A percentile compares a stretch with the other conserved stretches of the same genome.
Evolutionary conservation across 306 rosid species (phyloP).

Genomic region (Glycine latifolia): DNA sequence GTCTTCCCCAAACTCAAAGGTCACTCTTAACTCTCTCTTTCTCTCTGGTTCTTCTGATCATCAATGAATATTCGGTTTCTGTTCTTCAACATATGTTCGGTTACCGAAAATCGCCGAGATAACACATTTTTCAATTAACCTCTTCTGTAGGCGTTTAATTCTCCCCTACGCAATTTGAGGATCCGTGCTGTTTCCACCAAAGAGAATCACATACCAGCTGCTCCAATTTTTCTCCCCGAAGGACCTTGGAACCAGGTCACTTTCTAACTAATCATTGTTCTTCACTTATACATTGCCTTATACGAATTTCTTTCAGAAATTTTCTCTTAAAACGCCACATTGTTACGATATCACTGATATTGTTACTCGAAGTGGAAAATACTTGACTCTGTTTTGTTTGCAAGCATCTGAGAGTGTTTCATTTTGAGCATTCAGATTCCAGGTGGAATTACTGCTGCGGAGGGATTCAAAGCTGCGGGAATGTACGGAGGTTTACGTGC

Average conservation of each 20-base stretch:
- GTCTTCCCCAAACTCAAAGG: conserved; percentile 51
- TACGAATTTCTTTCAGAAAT: too few species aligned
- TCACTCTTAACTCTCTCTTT: neutral
- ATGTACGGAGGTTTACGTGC: conserved; percentile 87
- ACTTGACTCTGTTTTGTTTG: neutral
- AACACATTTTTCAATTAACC: neutral
- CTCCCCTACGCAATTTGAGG: conserved; percentile 40
- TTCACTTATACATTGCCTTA: too few species aligned
- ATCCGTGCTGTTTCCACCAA: conserved; percentile 51
- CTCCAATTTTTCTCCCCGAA: conserved; percentile 87
- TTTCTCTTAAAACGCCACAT: too few species aligned
- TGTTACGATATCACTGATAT: too few species aligned
- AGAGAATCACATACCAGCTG: conserved; percentile 61
- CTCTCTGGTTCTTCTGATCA: conserved; percentile 13
- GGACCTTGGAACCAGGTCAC: conserved; percentile 95
- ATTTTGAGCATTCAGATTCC: conserved; percentile 62
- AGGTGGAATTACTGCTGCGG: conserved; percentile 93
- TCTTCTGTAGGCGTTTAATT: conserved; percentile 34
- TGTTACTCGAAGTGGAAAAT: too few species aligned
- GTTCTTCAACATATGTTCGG: too few species aligned
- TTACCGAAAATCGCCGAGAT: neutral
- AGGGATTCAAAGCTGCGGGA: conserved; percentile 92
- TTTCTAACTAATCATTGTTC: neutral
- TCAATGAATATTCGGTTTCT: neutral
- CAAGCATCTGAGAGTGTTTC: neutral